A percentile compares a stretch with the other conserved stretches of the same genome.
phyloP scores from a whole-genome alignment of 2,329 filamentous ascomycete species.

The Chalaropsis thielavioides region DNA sequence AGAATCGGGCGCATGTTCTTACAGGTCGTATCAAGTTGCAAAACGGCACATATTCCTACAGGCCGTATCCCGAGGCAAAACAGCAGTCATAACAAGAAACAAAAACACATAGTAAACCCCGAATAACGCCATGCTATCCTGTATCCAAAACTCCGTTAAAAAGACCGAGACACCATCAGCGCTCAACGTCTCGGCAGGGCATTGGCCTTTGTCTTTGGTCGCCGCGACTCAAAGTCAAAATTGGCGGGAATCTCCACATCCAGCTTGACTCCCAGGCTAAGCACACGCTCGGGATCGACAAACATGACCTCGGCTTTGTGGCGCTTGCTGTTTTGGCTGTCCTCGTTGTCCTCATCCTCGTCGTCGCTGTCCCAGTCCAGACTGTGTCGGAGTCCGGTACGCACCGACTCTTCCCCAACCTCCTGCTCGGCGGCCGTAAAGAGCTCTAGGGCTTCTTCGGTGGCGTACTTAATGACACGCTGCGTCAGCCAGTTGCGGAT shows the following conservation, averaged over 20 bases:
- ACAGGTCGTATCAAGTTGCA: no score
- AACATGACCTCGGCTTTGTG: conserved; percentile 20
- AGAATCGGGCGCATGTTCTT: no score
- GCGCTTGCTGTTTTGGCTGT: conserved; percentile 22
- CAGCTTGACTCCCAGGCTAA: conserved; percentile 33
- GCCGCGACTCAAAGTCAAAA: conserved; percentile 28
- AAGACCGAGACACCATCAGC: neutral
- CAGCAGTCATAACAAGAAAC: neutral
- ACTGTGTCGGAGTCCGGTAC: conserved; percentile 51
- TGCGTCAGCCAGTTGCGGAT: conserved; percentile 29
- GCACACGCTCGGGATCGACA: conserved; percentile 33
- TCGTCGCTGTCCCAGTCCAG: conserved; percentile 38
- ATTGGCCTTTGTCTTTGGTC: conserved; percentile 13
- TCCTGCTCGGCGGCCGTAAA: conserved; percentile 60
- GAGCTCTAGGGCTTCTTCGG: conserved; percentile 38
- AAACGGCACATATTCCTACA: no score
- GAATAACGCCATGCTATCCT: conserved; percentile 1
- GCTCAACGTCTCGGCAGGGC: neutral
- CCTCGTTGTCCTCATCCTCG: conserved; percentile 45
- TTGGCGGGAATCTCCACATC: conserved; percentile 33
- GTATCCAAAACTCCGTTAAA: neutral
- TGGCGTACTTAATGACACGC: conserved; percentile 30
- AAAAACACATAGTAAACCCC: neutral
- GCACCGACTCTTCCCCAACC: conserved; percentile 51
- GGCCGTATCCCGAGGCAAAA: no score